Base-by-base conservation (phyloP, 129 eudicot species). In the Artemisia tridentata region DNA sequence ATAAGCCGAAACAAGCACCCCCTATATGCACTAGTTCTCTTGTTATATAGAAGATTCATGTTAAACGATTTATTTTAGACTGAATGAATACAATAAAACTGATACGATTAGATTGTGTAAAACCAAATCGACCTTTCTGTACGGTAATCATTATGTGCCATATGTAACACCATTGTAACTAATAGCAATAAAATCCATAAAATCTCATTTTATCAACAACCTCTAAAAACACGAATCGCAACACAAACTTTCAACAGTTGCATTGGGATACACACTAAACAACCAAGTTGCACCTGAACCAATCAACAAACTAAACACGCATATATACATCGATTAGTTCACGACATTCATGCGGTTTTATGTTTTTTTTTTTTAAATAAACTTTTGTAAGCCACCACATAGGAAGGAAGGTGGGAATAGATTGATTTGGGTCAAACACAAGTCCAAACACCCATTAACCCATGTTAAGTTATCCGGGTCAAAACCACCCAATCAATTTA, bases 271-370 rank as follows among this genome's bases (percentile, higher is more conserved):
- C 67, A 14, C n/a, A 23, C 57, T 71, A 56, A 34, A 72, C 20
- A n/a, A 15, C 27, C 49, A 16, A 45, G 54, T 43, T 43, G 70
- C 54, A 18, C 31, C 55, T 43, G 15, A 41, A 69, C 59, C 23
- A 43, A 63, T 69, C 71, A 58, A 71, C 46, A 23, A 64, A 55
- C 72, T 72, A 77, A 63, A 78, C 72, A 78, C 46, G 54, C 61
- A 20, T 70, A 77, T 70, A 63, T 77, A 77, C 77, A 78, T 53
- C 27, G 16, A 77, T 19, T 45, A n/a, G 34, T 43, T 51, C 77
- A 65, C 17, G 75, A 63, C 61, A 64, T 31, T 34, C 59, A 70
- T 64, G 66, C 63, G 34, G 20, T 78, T 77, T 29, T 53, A 69
- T 77, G 52, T 77, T 63, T 14, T 52, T 54, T 9, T 52, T 31